Percentiles rank a stretch among this genome's conserved stretches.
phyloP scores from a whole-genome alignment of 2,329 filamentous ascomycete genomes.

The Colletotrichum siamense region DNA sequence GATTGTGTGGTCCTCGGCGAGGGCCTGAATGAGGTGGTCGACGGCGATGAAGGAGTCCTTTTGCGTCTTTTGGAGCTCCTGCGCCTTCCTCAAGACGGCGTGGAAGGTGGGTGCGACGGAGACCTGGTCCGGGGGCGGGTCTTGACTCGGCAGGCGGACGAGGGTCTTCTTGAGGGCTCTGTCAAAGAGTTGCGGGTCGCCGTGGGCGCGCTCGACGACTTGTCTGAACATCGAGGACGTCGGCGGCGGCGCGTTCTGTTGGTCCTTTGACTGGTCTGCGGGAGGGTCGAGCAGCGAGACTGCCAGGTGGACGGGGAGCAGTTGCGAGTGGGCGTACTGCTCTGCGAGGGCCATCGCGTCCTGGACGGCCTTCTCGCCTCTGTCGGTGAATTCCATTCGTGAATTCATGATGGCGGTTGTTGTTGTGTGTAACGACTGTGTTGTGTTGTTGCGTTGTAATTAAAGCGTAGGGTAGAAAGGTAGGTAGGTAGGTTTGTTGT shows the following conservation, averaged over 20 bases:
- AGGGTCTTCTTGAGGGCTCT: slow-evolving; percentile 89
- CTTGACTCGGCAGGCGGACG: slow-evolving; percentile 90
- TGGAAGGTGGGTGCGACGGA: slow-evolving; percentile 83
- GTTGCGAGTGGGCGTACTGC: slow-evolving; percentile 89
- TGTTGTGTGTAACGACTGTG: slow-evolving; percentile 23
- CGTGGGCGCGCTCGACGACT: slow-evolving; percentile 91
- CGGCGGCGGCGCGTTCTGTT: slow-evolving; percentile 75
- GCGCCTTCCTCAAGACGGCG: slow-evolving; percentile 81
- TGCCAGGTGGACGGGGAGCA: slow-evolving; percentile 88
- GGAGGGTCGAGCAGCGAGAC: slow-evolving; percentile 80
- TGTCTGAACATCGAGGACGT: slow-evolving; percentile 87
- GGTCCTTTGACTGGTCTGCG: slow-evolving; percentile 79
- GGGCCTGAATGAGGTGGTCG: slow-evolving; percentile 88
- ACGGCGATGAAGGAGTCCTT: slow-evolving; percentile 95
- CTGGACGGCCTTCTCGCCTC: slow-evolving; percentile 86
- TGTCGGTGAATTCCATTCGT: slow-evolving; percentile 91
- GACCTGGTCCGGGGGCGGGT: slow-evolving; percentile 90
- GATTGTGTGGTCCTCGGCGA: slow-evolving; percentile 80
- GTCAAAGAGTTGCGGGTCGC: slow-evolving; percentile 88
- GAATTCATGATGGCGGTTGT: slow-evolving; percentile 65
- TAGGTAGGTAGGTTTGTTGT: background rate
- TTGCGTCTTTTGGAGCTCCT: slow-evolving; percentile 94
- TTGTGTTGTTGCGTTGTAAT: slow-evolving; percentile 18
- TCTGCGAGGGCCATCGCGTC: slow-evolving; percentile 88
- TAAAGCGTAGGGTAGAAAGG: slow-evolving; percentile 15